Evolutionary conservation across 805 yeast species (phyloP).

Genomic region (Wickerhamomyces mucosus): DNA sequence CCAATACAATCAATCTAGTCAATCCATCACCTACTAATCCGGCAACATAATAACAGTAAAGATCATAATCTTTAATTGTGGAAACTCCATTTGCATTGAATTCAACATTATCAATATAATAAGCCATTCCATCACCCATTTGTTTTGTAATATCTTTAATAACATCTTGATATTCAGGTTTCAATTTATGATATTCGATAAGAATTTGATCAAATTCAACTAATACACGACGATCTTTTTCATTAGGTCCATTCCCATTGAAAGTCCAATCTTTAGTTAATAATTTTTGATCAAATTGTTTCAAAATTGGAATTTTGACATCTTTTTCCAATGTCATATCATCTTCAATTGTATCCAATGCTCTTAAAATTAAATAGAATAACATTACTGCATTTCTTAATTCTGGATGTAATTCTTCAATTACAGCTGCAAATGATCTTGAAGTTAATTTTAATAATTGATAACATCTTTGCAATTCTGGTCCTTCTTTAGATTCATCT

Average conservation of each 20-base stretch:
- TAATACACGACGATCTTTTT: constrained; percentile 72
- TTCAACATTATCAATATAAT: constrained; percentile 68
- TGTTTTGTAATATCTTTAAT: constrained; percentile 66
- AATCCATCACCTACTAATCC: constrained; percentile 97
- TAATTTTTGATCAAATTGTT: constrained; percentile 58
- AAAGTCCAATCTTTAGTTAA: constrained; percentile 71
- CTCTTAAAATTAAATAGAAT: constrained; percentile 80
- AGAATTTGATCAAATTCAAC: constrained; percentile 69
- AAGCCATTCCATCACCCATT: constrained; percentile 99
- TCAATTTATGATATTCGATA: constrained; percentile 61
- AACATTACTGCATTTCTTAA: constrained; percentile 72
- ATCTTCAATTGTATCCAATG: constrained; percentile 92
- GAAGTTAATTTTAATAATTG: constrained; percentile 61
- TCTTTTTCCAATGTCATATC: constrained; percentile 78
- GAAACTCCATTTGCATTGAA: constrained; percentile 73
- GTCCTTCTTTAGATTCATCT: constrained; percentile 26
- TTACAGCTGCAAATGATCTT: constrained; percentile 91
- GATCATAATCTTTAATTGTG: constrained; percentile 74
- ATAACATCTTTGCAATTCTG: constrained; percentile 54
- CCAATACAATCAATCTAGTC: constrained; percentile 71
- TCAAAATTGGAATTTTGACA: constrained; percentile 64
- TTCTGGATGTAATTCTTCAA: constrained; percentile 84
- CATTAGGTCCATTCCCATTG: constrained; percentile 62
- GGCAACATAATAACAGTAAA: constrained; percentile 95
- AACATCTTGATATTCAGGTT: constrained; percentile 68